Conservation (phyloP, 202 grass and related monocot genomes). For the Saccharum hybrid region DNA sequence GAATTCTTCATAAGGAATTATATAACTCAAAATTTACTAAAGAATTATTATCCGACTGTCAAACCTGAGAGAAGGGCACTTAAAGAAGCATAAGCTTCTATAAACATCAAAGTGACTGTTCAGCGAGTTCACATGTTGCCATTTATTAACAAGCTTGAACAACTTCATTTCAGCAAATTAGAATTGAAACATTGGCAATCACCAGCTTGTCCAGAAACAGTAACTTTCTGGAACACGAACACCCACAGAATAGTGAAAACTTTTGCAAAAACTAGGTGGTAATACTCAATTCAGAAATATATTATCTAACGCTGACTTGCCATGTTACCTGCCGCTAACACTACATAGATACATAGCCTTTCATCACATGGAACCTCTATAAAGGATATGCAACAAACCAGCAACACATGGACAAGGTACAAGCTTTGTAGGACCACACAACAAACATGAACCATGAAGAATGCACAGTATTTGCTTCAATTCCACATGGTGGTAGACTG, state of each 20-base stretch:
- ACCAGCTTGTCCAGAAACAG: slow-evolving; percentile 17
- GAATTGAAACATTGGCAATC: slow-evolving; percentile 17
- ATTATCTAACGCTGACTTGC: not conserved
- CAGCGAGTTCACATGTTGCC: not conserved
- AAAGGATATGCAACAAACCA: not conserved
- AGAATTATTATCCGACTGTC: slow-evolving; percentile 12
- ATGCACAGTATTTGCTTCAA: slow-evolving; percentile 27
- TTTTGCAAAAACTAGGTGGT: not conserved
- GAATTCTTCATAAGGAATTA: slow-evolving; percentile 20
- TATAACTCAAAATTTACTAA: slow-evolving; percentile 17
- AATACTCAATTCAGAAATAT: slow-evolving; percentile 13
- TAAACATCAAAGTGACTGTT: not conserved
- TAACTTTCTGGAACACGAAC: not conserved
- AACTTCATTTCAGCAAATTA: not conserved
- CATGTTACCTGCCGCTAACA: slow-evolving; percentile 22
- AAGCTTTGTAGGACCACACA: not conserved
- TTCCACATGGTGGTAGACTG: not conserved
- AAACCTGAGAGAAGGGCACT: slow-evolving; percentile 9
- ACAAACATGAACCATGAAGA: not conserved
- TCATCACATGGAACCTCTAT: not conserved
- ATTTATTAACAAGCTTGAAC: slow-evolving; percentile 20
- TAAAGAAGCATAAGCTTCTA: not conserved
- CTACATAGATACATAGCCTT: slow-evolving; percentile 15
- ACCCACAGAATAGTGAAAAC: not conserved
- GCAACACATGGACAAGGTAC: not conserved